Base-by-base conservation (phyloP, 2,329 filamentous ascomycete genomes). In the Coniella lustricola region DNA sequence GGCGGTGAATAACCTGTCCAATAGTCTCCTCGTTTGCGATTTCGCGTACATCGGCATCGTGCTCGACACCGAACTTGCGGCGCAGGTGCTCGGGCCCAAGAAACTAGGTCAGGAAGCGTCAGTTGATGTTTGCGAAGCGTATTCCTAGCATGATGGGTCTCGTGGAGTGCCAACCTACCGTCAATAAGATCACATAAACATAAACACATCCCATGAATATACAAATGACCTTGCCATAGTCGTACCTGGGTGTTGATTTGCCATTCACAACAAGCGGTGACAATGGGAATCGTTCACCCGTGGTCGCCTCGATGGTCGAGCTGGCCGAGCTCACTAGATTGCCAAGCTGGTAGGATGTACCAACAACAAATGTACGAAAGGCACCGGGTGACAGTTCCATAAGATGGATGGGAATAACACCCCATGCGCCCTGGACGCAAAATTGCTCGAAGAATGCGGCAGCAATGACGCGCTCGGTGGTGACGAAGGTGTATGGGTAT, bases 121-220 rank as follows among this genome's bases (percentile, higher is more conserved):
- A 41, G 36, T 10, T 14, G 9, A 7, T 8, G 14, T 17, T 16
- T n/a, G 7, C 5, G 5, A 21, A n/a, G 36, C 2, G n/a, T n/a
- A n/a, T n/a, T n/a, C n/a, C n/a, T n/a, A n/a, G n/a, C n/a, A n/a
- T n/a, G n/a, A n/a, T n/a, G n/a, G n/a, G n/a, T n/a, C n/a, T n/a
- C n/a, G n/a, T n/a, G n/a, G n/a, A n/a, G n/a, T n/a, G n/a, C n/a
- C n/a, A n/a, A 32, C 41, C 16, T 35, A 44, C 41, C 13, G 82
- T 83, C 47, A 88, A 61, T 5, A 80, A 1, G 33, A 82, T 72
- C n/a, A 78, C 70, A 51, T 80, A 82, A 21, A 60, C 74, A 57
- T 77, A 95, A 1, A 94, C 88, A 56, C 84, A 89, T 1, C 76
- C 90, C 85, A 95, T 90, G 67, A 95, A 95, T 60, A 94, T 93